Evolutionary conservation across 306 rosid species (phyloP), one percentile per base, ranked within the genome.

Genomic region (Quercus robur): DNA sequence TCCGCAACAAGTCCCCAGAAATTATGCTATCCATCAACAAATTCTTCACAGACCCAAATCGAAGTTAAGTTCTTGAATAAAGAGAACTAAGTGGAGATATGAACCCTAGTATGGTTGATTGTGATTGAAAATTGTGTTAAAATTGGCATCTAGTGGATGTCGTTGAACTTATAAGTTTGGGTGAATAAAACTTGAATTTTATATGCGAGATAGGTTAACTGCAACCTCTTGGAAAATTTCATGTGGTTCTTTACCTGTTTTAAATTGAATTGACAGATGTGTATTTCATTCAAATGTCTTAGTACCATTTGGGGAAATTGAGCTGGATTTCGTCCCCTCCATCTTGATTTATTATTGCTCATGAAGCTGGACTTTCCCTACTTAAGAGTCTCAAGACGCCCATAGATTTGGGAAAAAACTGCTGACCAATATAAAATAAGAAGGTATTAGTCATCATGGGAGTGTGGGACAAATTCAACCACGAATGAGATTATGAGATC

Each of bases 1-100:
- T 84, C 12, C 94, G 98, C 80, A 91, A 89, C 92, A 83, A 70
- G 84, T 13, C 88, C 2, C 92, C 97, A 0, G 91, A 94, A 79
- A 90, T 90, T 59, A 92, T 92, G 97, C 97, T 97, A 26, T 56
- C 81, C 66, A 71, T 92, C 89, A 92, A 92, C 87, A 56, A 67
- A 51, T 90, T 88, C 86, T 94, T 94, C 78, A 33, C 97, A 0
- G 97, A 87, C 49, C 85, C 98, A 28, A 91, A 23, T 77, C 80
- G 89, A 75, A 84, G 46, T 3, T 38, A 2, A 38, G 71, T 76
- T 75, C 73, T 71, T 31, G 76, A n/a, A 72, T 76, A 41, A 41
- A 41, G 46, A 38, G 46, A 38, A 7, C 46, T 59, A 49, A 51
- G 44, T 70, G 56, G 71, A 54, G 38, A 59, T 61, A 23, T 81